Evolutionary conservation across 1,139 yeast species (phyloP), one percentile per base, ranked within the genome.

Genomic region (Taphrina sp.): DNA sequence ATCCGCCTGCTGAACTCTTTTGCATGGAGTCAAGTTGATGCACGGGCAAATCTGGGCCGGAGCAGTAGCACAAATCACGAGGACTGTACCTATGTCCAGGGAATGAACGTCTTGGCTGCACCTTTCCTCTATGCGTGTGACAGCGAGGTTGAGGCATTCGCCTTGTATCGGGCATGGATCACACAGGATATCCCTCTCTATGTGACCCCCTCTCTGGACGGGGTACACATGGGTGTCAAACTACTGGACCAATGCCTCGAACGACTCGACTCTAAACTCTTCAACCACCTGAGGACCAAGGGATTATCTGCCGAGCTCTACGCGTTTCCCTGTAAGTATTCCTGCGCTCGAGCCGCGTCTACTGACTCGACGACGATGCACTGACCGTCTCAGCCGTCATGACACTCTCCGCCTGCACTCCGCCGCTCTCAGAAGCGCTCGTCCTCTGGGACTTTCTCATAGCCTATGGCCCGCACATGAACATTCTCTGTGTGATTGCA

Each of bases 391-490:
- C 29, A 62, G 65, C 95, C 0, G 87, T 89, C 0, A 72, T 90
- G 61, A 89, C 97, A 0, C 72, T 90, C 49, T 82, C 94, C 58
- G 95, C 96, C 3, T 87, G 95, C 65, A 88, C 95, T 2, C 95
- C 95, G 7, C 94, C 96, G 0, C 72, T 90, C 52, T 72, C 75
- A 24, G 86, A 89, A 61, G 88, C 86, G 0, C 71, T 89, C 44
- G 78, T 82, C 57, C 73, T 89, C 24, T 89, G 97, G 97, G 97
- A 89, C 68, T 85, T 88, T 62, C 70, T 88, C 65, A 84, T 89
- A 68, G 95, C 96, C 2, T 89, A 87, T 65, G 97, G 97, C 0
- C 80, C 86, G 26, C 96, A 90, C 67, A 78, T 89, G 82, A 89
- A 89, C 69, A 77, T 90, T 28, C 72, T 90, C 33, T 85, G 89